A percentile compares a stretch with the other conserved stretches of the same genome.
Evolutionary conservation across 2,329 filamentous ascomycete genomes (phyloP).

Genomic region (Apiospora arundinis): DNA sequence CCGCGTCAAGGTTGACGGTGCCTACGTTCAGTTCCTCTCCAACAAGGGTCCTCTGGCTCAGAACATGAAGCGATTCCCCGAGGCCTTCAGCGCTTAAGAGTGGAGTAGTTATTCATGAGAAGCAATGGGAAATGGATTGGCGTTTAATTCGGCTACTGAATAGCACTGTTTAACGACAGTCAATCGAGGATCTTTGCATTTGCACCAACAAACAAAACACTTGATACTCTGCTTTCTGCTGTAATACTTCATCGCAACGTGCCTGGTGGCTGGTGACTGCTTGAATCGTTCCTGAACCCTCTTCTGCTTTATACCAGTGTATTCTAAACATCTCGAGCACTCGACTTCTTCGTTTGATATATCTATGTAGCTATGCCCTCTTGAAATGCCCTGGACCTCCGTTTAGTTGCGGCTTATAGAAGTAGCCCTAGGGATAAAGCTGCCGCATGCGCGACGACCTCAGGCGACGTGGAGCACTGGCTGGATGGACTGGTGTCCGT

Average conservation of each 20-base stretch:
- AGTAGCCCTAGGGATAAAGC: background rate
- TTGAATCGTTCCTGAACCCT: background rate
- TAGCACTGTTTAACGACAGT: slow-evolving; percentile 28
- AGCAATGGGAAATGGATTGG: slow-evolving; percentile 28
- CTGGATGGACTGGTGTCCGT: background rate
- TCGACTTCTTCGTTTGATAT: background rate
- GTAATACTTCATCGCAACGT: background rate
- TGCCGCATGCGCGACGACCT: background rate
- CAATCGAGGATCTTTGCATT: slow-evolving; percentile 29
- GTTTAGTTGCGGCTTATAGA: background rate
- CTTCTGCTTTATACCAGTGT: background rate
- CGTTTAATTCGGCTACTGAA: slow-evolving; percentile 28
- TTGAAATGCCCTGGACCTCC: background rate
- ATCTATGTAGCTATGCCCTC: too few relatives aligned
- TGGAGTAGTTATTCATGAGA: slow-evolving; percentile 26
- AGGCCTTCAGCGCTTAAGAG: slow-evolving; percentile 73
- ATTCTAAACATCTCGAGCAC: background rate
- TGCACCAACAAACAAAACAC: slow-evolving; percentile 24
- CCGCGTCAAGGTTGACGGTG: slow-evolving; percentile 95
- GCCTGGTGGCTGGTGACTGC: background rate
- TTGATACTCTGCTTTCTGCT: background rate
- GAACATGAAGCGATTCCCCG: slow-evolving; percentile 95
- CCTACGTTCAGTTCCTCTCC: slow-evolving; percentile 98
- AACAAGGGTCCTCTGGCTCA: slow-evolving; percentile 86
- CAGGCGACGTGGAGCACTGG: background rate